phyloP scores from a whole-genome alignment of 371 early-diverging fungal genomes.

The Haplosporangium sp. region DNA sequence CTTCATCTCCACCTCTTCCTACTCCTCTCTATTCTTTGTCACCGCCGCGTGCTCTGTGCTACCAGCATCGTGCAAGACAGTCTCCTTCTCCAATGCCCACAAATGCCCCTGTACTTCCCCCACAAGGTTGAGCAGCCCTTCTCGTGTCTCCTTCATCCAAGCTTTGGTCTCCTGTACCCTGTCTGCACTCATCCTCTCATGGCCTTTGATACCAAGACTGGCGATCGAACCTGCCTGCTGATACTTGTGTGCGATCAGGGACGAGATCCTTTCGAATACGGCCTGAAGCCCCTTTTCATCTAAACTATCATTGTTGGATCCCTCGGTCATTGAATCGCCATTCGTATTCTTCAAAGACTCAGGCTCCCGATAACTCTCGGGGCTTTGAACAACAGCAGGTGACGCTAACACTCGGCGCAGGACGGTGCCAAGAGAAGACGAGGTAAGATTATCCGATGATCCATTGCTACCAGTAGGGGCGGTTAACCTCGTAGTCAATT shows the following conservation, averaged over 20 bases:
- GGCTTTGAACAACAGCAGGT: constrained; percentile 31
- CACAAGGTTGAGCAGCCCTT: constrained; percentile 32
- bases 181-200: constrained; percentile 1
- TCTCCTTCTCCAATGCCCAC: constrained; percentile 30
- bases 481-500: neutral
- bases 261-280: constrained; percentile 30
- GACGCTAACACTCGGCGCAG: constrained; percentile 18
- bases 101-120: constrained; percentile 44
- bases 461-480: neutral
- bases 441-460: no score
- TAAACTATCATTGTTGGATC: neutral
- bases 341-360: constrained; percentile 1
- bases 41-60: no score
- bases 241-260: constrained; percentile 36
- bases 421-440: no score
- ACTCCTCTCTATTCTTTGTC: no score
- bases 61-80: neutral
- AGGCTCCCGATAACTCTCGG: neutral
- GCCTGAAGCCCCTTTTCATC: constrained; percentile 18
- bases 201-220: neutral
- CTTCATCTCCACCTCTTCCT: no score
- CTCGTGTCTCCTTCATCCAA: constrained; percentile 47
- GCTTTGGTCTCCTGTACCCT: constrained; percentile 9
- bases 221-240: constrained; percentile 4
- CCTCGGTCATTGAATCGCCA: neutral